These are phyloP conservation scores for Aspergillus sclerotiicarbonarius DNA, from an alignment of 495 filamentous ascomycete species.

Conservation along the genomic window DNA sequence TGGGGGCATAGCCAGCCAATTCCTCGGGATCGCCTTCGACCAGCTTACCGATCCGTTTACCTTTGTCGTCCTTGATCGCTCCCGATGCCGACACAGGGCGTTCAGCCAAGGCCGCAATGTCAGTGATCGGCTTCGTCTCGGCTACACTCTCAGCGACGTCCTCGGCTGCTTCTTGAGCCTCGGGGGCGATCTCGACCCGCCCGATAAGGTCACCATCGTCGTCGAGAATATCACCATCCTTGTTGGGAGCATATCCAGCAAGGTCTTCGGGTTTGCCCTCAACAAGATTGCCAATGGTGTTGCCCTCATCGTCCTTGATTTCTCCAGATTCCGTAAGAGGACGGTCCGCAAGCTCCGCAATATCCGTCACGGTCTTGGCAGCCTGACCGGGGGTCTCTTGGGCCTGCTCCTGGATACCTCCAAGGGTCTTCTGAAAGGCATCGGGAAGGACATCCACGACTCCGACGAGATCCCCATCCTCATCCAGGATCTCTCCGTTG, in stretches of 20 bases:
- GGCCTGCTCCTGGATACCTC: constrained; percentile 34
- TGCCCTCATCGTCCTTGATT: constrained; percentile 54
- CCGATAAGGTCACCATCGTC: constrained; percentile 65
- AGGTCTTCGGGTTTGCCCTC: constrained; percentile 63
- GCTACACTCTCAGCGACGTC: neutral
- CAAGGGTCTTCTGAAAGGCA: constrained; percentile 17
- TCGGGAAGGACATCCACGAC: constrained; percentile 52
- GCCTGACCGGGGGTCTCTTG: constrained; percentile 20
- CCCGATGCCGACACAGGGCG: constrained; percentile 24
- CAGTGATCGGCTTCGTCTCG: neutral
- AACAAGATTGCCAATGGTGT: constrained; percentile 54
- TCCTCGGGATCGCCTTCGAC: constrained; percentile 63
- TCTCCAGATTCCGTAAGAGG: constrained; percentile 29
- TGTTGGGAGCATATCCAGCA: constrained; percentile 56
- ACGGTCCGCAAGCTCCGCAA: neutral
- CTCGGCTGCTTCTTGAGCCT: constrained; percentile 11
- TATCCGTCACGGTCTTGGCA: neutral
- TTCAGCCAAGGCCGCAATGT: neutral
- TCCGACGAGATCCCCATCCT: constrained; percentile 62
- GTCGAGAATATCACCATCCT: constrained; percentile 64
- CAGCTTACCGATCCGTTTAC: constrained; percentile 55
- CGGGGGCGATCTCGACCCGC: constrained; percentile 50
- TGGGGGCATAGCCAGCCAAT: constrained; percentile 56
- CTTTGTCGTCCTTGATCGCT: constrained; percentile 51
- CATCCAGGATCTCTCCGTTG: constrained; percentile 62